phyloP scores from a whole-genome alignment of 768 basidiomycete genomes.

The Podaxis sp. region DNA sequence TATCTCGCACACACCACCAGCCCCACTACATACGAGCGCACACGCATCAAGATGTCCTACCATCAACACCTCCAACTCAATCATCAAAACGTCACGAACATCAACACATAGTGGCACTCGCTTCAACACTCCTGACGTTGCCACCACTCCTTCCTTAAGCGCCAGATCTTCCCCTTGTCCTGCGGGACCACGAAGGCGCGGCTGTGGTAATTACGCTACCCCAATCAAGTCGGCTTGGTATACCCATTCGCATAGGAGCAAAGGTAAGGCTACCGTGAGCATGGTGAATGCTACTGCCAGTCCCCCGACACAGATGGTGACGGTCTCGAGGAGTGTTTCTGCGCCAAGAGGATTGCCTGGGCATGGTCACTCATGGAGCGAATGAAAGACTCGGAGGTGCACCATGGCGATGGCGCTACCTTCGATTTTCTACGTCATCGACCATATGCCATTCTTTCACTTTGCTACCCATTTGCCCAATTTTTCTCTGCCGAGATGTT shows the following conservation, averaged over 20 bases:
- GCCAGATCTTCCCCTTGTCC: neutral
- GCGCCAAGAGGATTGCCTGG: neutral
- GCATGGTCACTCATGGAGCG: neutral
- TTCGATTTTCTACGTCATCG: neutral
- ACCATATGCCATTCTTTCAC: neutral
- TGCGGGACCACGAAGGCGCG: neutral
- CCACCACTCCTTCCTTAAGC: neutral
- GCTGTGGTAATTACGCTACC: neutral
- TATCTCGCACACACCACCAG: neutral
- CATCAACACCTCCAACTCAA: neutral
- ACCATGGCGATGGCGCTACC: neutral
- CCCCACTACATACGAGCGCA: neutral
- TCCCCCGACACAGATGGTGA: neutral
- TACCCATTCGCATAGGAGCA: neutral
- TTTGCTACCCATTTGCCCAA: no score
- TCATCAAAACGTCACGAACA: neutral
- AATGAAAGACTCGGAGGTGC: neutral
- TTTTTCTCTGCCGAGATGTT: no score
- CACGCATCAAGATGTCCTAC: neutral
- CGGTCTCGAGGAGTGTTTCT: constrained; percentile 1
- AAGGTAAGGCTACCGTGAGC: neutral
- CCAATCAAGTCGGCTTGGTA: neutral
- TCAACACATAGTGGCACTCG: neutral
- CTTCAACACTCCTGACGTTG: neutral
- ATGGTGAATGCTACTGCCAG: neutral